phyloP scores from a whole-genome alignment of 164 flowering plant species.

The Chimonanthus salicifolius region DNA sequence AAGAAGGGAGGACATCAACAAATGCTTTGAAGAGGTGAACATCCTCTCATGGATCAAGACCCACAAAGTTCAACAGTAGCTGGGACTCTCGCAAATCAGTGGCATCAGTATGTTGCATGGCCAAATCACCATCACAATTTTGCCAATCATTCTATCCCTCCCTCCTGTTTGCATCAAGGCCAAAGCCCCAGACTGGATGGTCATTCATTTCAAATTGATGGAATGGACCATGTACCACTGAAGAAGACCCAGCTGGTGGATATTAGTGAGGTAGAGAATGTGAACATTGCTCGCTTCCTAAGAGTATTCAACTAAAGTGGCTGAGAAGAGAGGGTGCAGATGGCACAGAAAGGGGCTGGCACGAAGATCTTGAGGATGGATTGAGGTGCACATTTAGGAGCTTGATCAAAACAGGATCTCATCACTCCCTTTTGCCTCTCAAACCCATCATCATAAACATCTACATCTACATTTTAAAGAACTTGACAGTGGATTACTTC shows the following conservation, averaged over 20 bases:
- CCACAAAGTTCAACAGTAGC: constrained; percentile 5
- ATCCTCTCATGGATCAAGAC: constrained; percentile 5
- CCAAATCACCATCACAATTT: no score
- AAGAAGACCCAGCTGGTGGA: constrained; percentile 5
- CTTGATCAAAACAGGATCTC: constrained; percentile 41
- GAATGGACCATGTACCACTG: constrained; percentile 15
- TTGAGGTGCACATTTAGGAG: constrained; percentile 42
- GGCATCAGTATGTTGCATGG: no score
- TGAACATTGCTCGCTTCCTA: constrained; percentile 17
- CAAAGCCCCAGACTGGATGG: no score
- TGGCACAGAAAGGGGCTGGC: constrained; percentile 35
- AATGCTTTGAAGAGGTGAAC: constrained; percentile 21
- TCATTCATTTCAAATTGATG: no score
- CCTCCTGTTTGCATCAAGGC: no score
- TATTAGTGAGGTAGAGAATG: constrained; percentile 30
- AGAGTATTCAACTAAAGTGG: constrained; percentile 7
- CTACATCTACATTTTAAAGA: neutral
- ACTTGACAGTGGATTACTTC: no score
- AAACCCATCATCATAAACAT: neutral
- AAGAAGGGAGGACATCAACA: constrained; percentile 13
- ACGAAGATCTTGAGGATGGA: constrained; percentile 36
- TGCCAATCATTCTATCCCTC: no score
- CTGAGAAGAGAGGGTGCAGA: constrained; percentile 17
- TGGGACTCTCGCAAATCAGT: no score
- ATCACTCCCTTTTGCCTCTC: neutral